A percentile compares a stretch with the other conserved stretches of the same genome.
phyloP scores from a whole-genome alignment of 2,329 filamentous ascomycete genomes.

The Gliomastix tumulicola region DNA sequence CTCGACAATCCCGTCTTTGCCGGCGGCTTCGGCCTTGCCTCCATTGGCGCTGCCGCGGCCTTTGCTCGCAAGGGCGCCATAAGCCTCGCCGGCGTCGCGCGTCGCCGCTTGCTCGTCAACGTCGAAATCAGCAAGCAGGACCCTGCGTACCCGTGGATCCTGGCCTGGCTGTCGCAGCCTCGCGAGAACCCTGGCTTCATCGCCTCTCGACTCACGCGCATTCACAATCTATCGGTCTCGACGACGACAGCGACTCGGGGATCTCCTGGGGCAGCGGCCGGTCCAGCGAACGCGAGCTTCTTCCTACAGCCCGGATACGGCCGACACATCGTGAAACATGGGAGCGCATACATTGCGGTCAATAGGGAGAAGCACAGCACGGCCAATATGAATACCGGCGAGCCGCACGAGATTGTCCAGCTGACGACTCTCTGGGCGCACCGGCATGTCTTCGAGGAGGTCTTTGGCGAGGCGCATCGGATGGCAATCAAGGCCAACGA shows the following conservation, averaged over 20 bases:
- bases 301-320: slow-evolving; percentile 88
- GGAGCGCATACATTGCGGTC: slow-evolving; percentile 80
- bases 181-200: slow-evolving; percentile 58
- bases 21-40: slow-evolving; percentile 83
- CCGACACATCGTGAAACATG: slow-evolving; percentile 79
- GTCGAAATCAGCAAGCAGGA: slow-evolving; percentile 95
- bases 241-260: slow-evolving; percentile 54
- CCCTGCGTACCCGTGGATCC: slow-evolving; percentile 86
- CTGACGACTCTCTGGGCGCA: slow-evolving; percentile 88
- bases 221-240: slow-evolving; percentile 52
- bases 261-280: slow-evolving; percentile 50
- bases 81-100: slow-evolving; percentile 64
- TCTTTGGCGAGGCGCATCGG: slow-evolving; percentile 81
- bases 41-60: slow-evolving; percentile 73
- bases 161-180: slow-evolving; percentile 88
- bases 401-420: slow-evolving; percentile 90
- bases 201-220: slow-evolving; percentile 48
- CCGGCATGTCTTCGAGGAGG: slow-evolving; percentile 79
- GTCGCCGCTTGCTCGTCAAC: slow-evolving; percentile 83
- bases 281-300: slow-evolving; percentile 72
- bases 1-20: slow-evolving; percentile 59
- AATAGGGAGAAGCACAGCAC: slow-evolving; percentile 80
- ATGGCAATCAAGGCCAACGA: slow-evolving; percentile 75
- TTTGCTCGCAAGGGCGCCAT: slow-evolving; percentile 74
- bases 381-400: slow-evolving; percentile 72